Evolutionary conservation across 2,329 filamentous ascomycete genomes (phyloP).

Genomic region (Beauveria sp.): DNA sequence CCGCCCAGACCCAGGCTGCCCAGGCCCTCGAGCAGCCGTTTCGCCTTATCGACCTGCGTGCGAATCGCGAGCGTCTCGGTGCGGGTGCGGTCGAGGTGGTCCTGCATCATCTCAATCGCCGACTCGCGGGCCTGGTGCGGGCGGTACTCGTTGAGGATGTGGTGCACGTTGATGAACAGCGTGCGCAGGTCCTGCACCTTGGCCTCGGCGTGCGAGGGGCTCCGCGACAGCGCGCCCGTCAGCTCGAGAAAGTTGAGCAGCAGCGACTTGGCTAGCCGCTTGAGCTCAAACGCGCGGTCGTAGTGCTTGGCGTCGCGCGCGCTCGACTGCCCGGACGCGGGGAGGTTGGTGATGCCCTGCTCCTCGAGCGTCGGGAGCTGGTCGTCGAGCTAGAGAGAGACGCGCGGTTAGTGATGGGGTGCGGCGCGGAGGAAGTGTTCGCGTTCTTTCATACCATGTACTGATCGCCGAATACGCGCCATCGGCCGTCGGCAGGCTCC

Average conservation of each 20-base stretch:
- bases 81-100: constrained; percentile 64
- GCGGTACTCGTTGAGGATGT: constrained; percentile 87
- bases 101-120: constrained; percentile 80
- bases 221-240: constrained; percentile 40
- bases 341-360: constrained; percentile 62
- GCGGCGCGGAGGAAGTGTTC: not conserved
- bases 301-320: constrained; percentile 48
- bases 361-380: constrained; percentile 60
- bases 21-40: constrained; percentile 63
- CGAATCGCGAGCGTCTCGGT: constrained; percentile 65
- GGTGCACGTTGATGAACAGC: constrained; percentile 84
- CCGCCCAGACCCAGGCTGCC: constrained; percentile 37
- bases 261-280: constrained; percentile 73
- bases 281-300: constrained; percentile 61
- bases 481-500: constrained; percentile 62
- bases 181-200: constrained; percentile 75
- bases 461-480: constrained; percentile 64
- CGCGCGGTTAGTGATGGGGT: not conserved
- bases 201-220: constrained; percentile 45
- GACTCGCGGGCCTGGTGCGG: constrained; percentile 89
- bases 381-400: constrained; percentile 41
- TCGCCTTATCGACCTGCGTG: constrained; percentile 63
- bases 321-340: constrained; percentile 29
- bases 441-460: constrained; percentile 40
- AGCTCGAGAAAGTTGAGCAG: constrained; percentile 86